Evolutionary conservation across 176 grass and related monocot species (phyloP), one percentile per base, ranked within the genome.

Genomic region (Miscanthus lutarioriparius): DNA sequence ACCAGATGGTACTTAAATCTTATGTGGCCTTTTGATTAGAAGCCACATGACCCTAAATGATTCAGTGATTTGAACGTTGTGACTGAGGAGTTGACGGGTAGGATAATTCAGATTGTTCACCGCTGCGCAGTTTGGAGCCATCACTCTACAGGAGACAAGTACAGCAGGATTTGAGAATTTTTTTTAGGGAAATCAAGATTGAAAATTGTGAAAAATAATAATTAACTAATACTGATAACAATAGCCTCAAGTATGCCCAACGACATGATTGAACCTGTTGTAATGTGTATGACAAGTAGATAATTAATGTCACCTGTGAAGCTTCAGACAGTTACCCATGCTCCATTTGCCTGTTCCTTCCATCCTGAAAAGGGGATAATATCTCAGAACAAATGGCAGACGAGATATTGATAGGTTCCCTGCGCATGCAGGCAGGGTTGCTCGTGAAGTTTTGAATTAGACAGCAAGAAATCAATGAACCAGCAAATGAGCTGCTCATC

Each of bases 11-110:
- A 49, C 67, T 48, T 5, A 56, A 33, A 85, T 75, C 63, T 64
- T 61, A 16, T 19, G 10, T 33, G 6, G 40, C 13, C 70, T 47
- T 89, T 75, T 38, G 7, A 73, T 45, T 58, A 70, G 11, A 44
- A 56, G 13, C 11, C 53, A 64, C 27, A 75, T 67, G 27, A 82
- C n/a, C 25, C 0, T 7, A 58, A 44, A 74, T 39, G 78, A 83
- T 51, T 89, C 63, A 89, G 36, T 75, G 70, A 84, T 82, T 91
- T 38, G 81, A 87, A 62, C 69, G 36, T 67, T 84, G 59, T 63
- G 80, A 73, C 54, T 91, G 89, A 17, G 89, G 92, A 61, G 92
- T 91, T 51, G 92, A 87, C 2, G 87, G 74, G 62, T 89, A 62
- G 39, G 89, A 87, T 59, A 71, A 73, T 30, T 78, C 84, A 76